phyloP scores from a whole-genome alignment of 2,329 filamentous ascomycete species.

The Apiospora arundinis region DNA sequence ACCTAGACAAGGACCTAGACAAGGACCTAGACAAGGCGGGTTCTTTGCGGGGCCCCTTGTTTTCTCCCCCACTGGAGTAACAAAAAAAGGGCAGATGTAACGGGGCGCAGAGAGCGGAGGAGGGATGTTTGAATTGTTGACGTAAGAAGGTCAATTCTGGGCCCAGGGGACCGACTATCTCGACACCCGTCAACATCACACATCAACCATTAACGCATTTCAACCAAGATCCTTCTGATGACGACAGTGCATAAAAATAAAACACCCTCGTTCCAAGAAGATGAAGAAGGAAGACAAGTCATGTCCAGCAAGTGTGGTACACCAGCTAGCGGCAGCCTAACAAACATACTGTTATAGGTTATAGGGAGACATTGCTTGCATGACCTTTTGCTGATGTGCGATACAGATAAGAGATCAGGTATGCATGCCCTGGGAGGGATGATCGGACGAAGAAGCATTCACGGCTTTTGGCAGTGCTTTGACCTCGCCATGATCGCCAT shows the following conservation, averaged over 20 bases:
- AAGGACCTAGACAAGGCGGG: not conserved
- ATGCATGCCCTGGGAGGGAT: not conserved
- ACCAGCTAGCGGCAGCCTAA: not conserved
- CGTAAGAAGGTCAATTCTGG: not conserved
- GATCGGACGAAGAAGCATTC: not conserved
- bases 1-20: too few species aligned
- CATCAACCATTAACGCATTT: not conserved
- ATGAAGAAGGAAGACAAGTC: not conserved
- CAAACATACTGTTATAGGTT: too few species aligned
- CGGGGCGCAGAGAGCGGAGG: not conserved
- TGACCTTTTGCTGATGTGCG: not conserved
- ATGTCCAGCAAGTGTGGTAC: not conserved
- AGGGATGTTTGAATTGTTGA: constrained; percentile 3
- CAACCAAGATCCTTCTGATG: not conserved
- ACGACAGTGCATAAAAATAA: constrained; percentile 3
- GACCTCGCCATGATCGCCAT: not conserved
- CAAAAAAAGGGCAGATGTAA: constrained; percentile 7
- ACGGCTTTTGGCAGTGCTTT: not conserved
- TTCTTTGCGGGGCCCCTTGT: constrained; percentile 13
- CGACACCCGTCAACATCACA: not conserved
- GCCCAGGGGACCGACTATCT: not conserved
- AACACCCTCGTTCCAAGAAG: not conserved
- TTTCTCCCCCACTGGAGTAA: constrained; percentile 8
- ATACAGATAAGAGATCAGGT: not conserved
- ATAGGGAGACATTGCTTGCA: not conserved